Evolutionary conservation across 2,329 filamentous ascomycete species (phyloP).

Genomic region (Ophiostoma montium): DNA sequence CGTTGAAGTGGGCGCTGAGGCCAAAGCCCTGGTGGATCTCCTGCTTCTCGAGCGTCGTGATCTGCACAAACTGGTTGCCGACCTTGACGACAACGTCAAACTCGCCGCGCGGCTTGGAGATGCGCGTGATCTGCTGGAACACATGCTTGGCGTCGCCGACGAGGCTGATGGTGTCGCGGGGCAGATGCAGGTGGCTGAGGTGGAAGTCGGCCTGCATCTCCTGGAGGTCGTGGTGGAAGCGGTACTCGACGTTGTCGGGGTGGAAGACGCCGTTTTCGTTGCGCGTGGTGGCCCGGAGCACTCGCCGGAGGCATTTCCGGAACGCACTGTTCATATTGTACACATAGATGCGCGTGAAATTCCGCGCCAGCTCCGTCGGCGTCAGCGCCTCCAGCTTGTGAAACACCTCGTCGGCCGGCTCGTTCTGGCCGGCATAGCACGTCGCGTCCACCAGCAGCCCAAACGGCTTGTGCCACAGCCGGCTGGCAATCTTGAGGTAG

Average conservation of each 20-base stretch:
- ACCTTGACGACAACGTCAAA: constrained; percentile 57
- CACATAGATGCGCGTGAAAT: constrained; percentile 48
- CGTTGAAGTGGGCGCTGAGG: constrained; percentile 51
- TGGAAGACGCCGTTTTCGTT: constrained; percentile 47
- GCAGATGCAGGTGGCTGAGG: constrained; percentile 49
- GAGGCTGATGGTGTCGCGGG: constrained; percentile 56
- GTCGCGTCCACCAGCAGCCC: constrained; percentile 55
- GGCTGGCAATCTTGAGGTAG: constrained; percentile 57
- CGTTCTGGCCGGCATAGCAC: constrained; percentile 53
- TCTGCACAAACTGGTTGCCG: constrained; percentile 54
- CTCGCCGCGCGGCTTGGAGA: constrained; percentile 57
- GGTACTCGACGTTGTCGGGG: constrained; percentile 50
- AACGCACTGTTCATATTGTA: constrained; percentile 65
- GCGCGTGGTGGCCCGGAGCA: constrained; percentile 47
- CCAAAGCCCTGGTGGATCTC: constrained; percentile 50
- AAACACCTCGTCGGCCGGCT: constrained; percentile 51
- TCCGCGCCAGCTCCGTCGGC: constrained; percentile 44
- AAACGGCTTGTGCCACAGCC: constrained; percentile 56
- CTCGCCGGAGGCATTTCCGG: constrained; percentile 51
- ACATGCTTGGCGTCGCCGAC: constrained; percentile 52
- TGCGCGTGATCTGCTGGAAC: constrained; percentile 48
- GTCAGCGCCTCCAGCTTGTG: constrained; percentile 48
- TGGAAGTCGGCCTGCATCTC: constrained; percentile 55
- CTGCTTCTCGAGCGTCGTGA: constrained; percentile 55
- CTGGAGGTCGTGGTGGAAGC: constrained; percentile 49